Evolutionary conservation across 2,329 filamentous ascomycete species (phyloP).

Genomic region (Sarocladium oryzae): DNA sequence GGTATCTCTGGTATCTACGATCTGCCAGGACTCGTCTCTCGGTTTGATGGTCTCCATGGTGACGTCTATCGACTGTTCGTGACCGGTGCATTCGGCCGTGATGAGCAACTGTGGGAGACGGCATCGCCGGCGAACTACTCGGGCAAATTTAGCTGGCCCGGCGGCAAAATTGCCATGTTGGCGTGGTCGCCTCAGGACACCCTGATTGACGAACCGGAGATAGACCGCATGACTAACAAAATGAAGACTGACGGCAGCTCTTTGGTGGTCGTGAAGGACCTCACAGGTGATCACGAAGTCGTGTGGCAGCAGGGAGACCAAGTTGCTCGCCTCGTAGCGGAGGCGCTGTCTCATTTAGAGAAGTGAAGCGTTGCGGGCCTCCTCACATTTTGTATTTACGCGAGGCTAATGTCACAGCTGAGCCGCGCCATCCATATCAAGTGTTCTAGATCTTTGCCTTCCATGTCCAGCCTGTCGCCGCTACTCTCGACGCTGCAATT

Average conservation of each 20-base stretch:
- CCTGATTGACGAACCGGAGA: constrained; percentile 51
- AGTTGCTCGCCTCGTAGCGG: constrained; percentile 41
- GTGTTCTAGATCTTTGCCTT: constrained; percentile 26
- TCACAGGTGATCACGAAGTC: constrained; percentile 55
- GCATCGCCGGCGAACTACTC: constrained; percentile 46
- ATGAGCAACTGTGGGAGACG: constrained; percentile 42
- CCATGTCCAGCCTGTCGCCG: constrained; percentile 29
- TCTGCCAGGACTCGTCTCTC: constrained; percentile 44
- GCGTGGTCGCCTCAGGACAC: constrained; percentile 41
- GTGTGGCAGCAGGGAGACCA: constrained; percentile 55
- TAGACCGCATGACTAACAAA: constrained; percentile 45
- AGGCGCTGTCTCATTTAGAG: constrained; percentile 14
- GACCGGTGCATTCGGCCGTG: constrained; percentile 51
- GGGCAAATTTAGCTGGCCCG: constrained; percentile 35
- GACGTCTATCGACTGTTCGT: constrained; percentile 52
- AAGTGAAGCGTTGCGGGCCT: not conserved
- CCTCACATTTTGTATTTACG: not conserved
- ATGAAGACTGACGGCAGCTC: constrained; percentile 34
- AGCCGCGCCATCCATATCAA: not conserved
- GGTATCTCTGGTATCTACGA: constrained; percentile 63
- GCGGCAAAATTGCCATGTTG: constrained; percentile 29
- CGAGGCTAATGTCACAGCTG: not conserved
- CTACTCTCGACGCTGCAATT: constrained; percentile 26
- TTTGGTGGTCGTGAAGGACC: constrained; percentile 28
- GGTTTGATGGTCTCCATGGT: constrained; percentile 23